Evolutionary conservation across 1,284 basidiomycete genomes (phyloP), one percentile per base, ranked within the genome.

Genomic region (Inonotus hispidus): DNA sequence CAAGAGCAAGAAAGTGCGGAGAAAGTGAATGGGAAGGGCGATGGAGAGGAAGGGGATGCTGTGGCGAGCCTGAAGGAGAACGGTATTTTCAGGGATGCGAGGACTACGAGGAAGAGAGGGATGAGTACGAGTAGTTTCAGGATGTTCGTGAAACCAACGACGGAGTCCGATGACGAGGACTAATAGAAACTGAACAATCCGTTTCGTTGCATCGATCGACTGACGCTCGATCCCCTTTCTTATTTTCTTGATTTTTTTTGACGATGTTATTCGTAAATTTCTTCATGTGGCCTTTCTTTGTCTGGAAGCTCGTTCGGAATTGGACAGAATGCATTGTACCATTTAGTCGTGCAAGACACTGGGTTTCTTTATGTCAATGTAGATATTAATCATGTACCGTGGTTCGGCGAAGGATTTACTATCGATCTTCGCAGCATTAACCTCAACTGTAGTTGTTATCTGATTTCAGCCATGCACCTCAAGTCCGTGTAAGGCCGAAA

Each of bases 41-140:
- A 58, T 25, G 25, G 38, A 38, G 56, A 58, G 56, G 23, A 23
- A 23, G 8, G 13, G 21, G 47, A 49, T 23, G 21, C 5, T 25
- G 13, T 29, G 16, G 23, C 19, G 16, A 29, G 23, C 6, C 23
- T 29, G 41, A 16, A 43, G 27, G 47, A 29, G 47, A 49, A 49
- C 16, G 47, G 47, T 23, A 45, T 21, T 16, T 49, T 14, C 41
- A 16, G 41, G 16, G 41, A 43, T 43, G 16, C 16, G 38, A 14
- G 43, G 25, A 35, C 16, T 11, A 14, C 21, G 27, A 27, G 56
- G 10, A 29, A 41, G 43, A 58, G 56, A 19, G 41, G 56, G n/a
- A 50, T 47, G 56, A 58, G 56, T 23, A 32, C 43, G 46, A 58
- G 55, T 32, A 49, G 56, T 21, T 49, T 49, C 35, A 59, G 50